A percentile compares a stretch with the other conserved stretches of the same genome.
Conservation (phyloP, 2,329 filamentous ascomycete genomes). For the Penicillium crustosum region DNA sequence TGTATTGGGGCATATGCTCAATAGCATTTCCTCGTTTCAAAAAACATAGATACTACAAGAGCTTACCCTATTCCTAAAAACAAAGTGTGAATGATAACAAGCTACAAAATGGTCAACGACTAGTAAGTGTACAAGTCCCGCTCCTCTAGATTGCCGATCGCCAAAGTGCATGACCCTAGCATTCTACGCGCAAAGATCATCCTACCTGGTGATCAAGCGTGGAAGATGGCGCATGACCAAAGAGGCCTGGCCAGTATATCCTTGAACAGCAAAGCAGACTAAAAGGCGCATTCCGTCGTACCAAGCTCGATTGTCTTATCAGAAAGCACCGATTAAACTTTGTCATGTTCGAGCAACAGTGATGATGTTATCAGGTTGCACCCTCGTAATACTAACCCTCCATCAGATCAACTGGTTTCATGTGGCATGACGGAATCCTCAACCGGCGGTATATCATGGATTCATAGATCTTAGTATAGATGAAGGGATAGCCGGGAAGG, state of each 20-base stretch:
- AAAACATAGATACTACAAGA: not conserved
- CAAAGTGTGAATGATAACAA: not conserved
- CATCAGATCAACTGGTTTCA: conserved; percentile 1
- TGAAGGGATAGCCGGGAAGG: not conserved
- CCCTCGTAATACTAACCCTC: conserved; percentile 14
- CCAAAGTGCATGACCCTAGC: not conserved
- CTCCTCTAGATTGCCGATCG: not conserved
- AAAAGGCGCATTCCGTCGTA: not conserved
- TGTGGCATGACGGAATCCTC: not conserved
- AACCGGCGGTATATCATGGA: not conserved
- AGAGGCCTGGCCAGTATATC: not conserved
- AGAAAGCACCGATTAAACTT: not conserved
- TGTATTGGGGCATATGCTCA: not conserved
- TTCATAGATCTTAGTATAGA: not conserved
- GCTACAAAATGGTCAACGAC: not conserved
- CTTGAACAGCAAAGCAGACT: not conserved
- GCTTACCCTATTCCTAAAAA: not conserved
- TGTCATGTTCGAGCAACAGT: not conserved
- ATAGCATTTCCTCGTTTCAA: not conserved
- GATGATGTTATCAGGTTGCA: conserved; percentile 4
- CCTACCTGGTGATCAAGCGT: conserved; percentile 5
- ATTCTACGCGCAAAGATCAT: not conserved
- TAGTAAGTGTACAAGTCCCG: not conserved
- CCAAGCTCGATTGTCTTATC: not conserved
- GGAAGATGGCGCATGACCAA: conserved; percentile 5